Base-by-base conservation (phyloP, 345 rosid genomes). In the Populus alba region DNA sequence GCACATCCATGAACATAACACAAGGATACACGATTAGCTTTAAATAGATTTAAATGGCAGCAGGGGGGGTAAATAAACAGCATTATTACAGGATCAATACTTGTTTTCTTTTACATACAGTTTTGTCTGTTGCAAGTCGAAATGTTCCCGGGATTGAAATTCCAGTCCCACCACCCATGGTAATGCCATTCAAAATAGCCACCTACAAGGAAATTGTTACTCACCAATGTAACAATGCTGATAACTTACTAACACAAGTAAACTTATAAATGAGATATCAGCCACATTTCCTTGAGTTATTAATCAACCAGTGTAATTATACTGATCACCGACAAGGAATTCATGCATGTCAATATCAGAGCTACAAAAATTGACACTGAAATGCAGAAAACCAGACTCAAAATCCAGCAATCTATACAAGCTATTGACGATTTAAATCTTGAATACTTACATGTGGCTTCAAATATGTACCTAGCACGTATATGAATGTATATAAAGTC, bases 91-190 rank as follows among this genome's bases (percentile, higher is more conserved):
- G 4, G 1, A 47, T 12, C 51, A 47, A 47, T 15, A 47, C 51
- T 47, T 45, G 49, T 47, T 47, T 17, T 66, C 47, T 47, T 66
- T 68, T 53, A 71, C 89, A 71, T 91, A 96, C 99, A 68, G 97
- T 90, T 91, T 84, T 92, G 82, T 86, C 89, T 23, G 94, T 89
- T 72, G 97, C 99, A 71, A 96, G 81, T 41, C 95, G 90, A 73
- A 94, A 90, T 78, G 94, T 88, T 73, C 97, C 97, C 66, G 98
- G 97, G 66, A 96, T 90, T 16, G 98, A 94, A 85, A 96, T 87
- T 86, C 98, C 97, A 73, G 92, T 89, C 39, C 99, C 97, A 68
- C 99, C 99, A 68, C 97, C 98, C 98, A 96, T 94, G 41, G 97
- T 94, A 80, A 89, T 87, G 75, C 98, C 99, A 75, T 96, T 81